Evolutionary conservation across 257 asterid genomes (phyloP), one percentile per base, ranked within the genome.

Genomic region (Ehretia macrophylla): DNA sequence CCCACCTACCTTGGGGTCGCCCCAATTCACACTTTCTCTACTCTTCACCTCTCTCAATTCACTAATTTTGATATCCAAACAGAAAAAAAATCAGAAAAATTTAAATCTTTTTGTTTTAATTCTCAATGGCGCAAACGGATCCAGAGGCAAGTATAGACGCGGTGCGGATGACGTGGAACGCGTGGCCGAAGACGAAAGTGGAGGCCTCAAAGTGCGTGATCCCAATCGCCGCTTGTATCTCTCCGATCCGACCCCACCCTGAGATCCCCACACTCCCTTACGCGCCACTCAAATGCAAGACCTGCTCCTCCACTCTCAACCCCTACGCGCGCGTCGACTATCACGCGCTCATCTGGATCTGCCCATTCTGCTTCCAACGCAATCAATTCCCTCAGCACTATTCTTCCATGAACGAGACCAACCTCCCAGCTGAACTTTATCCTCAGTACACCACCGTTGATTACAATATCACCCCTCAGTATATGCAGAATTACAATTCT

Each of bases 131-230:
- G 47, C 47, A 42, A 42, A 75, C 79, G 67, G 95, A 88, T 67
- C 90, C 86, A 0, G 98, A 88, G 77, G 97, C 95, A 32, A 12
- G 20, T 32, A 81, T 88, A 19, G 99, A 92, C 73, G 97, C 95
- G 17, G 87, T 92, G 17, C 85, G 97, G 22, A 92, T 92, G 97
- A 79, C 97, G 16, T 92, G 99, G 99, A 74, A 66, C 42, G 73
- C 75, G 60, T 92, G 97, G 97, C 99, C 99, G 18, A 76, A 93
- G 18, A 79, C 99, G 23, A 92, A 88, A 78, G 97, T 92, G 14
- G 99, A 92, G 68, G 82, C 96, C 11, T 84, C 95, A 40, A 92
- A 92, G 76, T 92, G 99, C 79, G 97, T 92, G 69, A 83, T 92
- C 84, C 99, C 99, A 69, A 86, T 92, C 47, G 99, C 99, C 3